These are phyloP conservation scores for Apiospora hydei DNA, from an alignment of 2,329 filamentous ascomycete genomes.

Conservation along the genomic window DNA sequence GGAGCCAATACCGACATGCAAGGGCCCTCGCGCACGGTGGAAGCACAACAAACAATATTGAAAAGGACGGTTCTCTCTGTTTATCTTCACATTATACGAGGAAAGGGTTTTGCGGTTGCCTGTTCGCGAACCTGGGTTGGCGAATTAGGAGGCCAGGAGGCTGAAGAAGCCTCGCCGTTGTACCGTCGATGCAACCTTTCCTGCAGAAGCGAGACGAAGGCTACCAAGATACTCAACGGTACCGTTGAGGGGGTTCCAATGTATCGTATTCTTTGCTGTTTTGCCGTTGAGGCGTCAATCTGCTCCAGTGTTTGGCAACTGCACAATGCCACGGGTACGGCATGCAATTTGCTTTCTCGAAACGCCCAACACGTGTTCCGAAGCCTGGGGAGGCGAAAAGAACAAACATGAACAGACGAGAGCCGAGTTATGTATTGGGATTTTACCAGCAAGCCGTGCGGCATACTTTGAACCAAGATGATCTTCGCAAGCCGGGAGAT, in stretches of 20 bases:
- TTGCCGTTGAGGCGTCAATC: background rate
- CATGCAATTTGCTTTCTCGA: background rate
- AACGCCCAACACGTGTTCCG: background rate
- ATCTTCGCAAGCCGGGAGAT: background rate
- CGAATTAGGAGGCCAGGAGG: background rate
- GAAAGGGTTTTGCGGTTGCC: background rate
- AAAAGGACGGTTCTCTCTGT: background rate
- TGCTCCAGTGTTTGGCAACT: background rate
- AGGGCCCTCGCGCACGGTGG: background rate
- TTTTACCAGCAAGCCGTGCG: background rate
- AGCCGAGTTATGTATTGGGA: background rate
- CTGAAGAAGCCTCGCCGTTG: background rate
- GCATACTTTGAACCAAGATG: background rate
- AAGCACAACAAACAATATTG: background rate
- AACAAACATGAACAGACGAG: background rate
- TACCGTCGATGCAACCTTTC: background rate
- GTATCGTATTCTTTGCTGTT: background rate
- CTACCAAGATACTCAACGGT: background rate
- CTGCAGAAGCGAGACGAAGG: constrained; percentile 1
- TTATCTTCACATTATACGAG: background rate
- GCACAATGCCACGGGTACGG: background rate
- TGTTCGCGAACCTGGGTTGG: background rate
- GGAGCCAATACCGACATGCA: background rate
- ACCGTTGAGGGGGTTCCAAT: background rate
- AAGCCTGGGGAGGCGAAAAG: background rate